Conservation (phyloP, 495 filamentous ascomycete species). For the Opeltia flavorubescens region DNA sequence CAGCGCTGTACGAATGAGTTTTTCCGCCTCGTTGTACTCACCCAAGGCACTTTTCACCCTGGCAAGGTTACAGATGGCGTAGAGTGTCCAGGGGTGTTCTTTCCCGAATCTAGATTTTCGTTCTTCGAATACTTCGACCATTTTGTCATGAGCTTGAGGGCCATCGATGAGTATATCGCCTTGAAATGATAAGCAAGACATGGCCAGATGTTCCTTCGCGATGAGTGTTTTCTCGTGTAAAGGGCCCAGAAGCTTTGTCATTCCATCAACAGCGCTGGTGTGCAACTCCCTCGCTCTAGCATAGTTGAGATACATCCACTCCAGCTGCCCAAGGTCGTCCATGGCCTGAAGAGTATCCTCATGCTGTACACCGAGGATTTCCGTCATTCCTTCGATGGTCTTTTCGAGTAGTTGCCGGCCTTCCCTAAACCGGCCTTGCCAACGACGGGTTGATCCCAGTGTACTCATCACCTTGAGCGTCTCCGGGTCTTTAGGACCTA, state of each 20-base stretch:
- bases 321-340: slow-evolving; percentile 13
- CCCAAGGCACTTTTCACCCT: slow-evolving; percentile 17
- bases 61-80: slow-evolving; percentile 19
- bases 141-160: slow-evolving; percentile 11
- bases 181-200: slow-evolving; percentile 4
- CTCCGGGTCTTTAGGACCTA: slow-evolving; percentile 14
- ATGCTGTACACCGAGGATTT: slow-evolving; percentile 13
- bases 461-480: slow-evolving; percentile 17
- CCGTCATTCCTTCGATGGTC: slow-evolving; percentile 13
- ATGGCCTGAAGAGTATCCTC: slow-evolving; percentile 19
- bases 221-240: slow-evolving; percentile 21
- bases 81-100: slow-evolving; percentile 24
- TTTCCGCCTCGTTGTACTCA: slow-evolving; percentile 19
- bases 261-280: slow-evolving; percentile 15
- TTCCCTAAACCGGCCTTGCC: slow-evolving; percentile 19
- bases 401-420: slow-evolving; percentile 17
- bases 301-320: slow-evolving; percentile 13
- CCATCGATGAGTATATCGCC: background rate
- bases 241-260: slow-evolving; percentile 19
- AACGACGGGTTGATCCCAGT: slow-evolving; percentile 10
- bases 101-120: slow-evolving; percentile 22
- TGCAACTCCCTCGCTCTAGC: slow-evolving; percentile 15
- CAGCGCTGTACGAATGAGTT: slow-evolving; percentile 13
- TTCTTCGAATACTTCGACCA: slow-evolving; percentile 15
- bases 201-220: slow-evolving; percentile 17